Base-by-base conservation (phyloP, 345 rosid species). In the Draba incana region DNA sequence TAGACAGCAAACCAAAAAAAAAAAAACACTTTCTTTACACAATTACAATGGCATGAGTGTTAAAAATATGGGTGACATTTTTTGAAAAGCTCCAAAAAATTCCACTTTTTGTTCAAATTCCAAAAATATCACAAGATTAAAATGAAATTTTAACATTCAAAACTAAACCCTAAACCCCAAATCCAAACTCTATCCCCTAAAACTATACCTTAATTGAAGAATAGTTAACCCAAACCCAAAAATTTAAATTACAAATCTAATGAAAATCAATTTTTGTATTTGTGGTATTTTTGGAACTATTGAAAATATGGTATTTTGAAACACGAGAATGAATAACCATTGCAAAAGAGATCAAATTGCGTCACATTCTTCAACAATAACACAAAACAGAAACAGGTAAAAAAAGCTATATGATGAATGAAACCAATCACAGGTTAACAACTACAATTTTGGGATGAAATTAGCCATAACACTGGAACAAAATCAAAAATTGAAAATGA, bases 291-390 rank as follows among this genome's bases (percentile, higher is more conserved):
- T 20, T 20, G 1, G 20, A 20, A 20, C 20, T 20, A 20, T 20
- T 20, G 20, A 20, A 20, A 20, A 20, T 0, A 1, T 20, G 20
- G 20, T 20, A 20, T 20, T 20, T 20, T 20, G 20, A 20, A 63
- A 46, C 65, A 52, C 28, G 13, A 39, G 11, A 44, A 25, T 31
- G 12, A 66, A 61, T 33, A 52, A 15, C 31, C 16, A 65, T 15
- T 14, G 62, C 56, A 53, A 25, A 35, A 52, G 44, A 60, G 56
- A 75, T 68, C 35, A 75, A 57, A 62, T 61, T 23, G 46, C 1
- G 25, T 13, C 30, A 66, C 68, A 59, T 43, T 50, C 16, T 62
- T 55, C 35, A 41, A 62, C 74, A 62, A 53, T 50, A 25, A 62
- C 52, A 73, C 52, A 43, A 20, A 20, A 20, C 20, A 20, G 20